A percentile compares a stretch with the other conserved stretches of the same genome.
Conservation (phyloP, 305 asterid species). For the Solanum hybrid region DNA sequence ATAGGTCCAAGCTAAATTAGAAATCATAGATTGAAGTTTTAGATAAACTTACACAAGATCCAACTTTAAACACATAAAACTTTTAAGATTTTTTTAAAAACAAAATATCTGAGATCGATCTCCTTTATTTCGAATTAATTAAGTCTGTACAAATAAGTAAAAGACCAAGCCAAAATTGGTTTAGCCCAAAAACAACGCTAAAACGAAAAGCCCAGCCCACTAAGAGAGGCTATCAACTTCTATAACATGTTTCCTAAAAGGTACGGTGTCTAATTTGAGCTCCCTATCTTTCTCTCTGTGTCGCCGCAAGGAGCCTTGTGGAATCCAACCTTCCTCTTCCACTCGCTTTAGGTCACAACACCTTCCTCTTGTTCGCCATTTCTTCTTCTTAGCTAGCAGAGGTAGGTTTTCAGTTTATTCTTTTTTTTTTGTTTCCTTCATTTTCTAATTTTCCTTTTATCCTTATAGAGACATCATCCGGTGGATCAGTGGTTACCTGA, state of each 20-base stretch:
- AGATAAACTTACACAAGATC: too few relatives aligned
- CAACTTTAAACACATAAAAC: too few relatives aligned
- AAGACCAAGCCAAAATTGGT: not conserved
- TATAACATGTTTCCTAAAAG: not conserved
- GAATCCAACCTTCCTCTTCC: not conserved
- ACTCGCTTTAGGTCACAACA: not conserved
- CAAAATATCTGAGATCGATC: not conserved
- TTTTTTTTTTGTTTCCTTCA: too few relatives aligned
- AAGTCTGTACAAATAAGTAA: too few relatives aligned
- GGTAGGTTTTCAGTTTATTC: not conserved
- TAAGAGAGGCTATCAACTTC: not conserved
- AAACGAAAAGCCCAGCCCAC: not conserved
- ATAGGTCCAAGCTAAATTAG: too few relatives aligned
- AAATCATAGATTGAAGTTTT: too few relatives aligned
- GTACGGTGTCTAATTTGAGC: not conserved
- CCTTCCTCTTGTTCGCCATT: not conserved
- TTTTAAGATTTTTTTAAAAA: too few relatives aligned
- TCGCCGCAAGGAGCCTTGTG: not conserved
- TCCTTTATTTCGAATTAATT: not conserved
- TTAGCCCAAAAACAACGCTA: not conserved
- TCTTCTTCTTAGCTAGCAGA: not conserved
- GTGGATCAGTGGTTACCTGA: not conserved
- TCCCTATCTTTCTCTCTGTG: not conserved
- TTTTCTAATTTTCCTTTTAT: not conserved
- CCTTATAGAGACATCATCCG: not conserved